phyloP scores from a whole-genome alignment of 176 grass and related monocot species.

The Oryza meridionalis region DNA sequence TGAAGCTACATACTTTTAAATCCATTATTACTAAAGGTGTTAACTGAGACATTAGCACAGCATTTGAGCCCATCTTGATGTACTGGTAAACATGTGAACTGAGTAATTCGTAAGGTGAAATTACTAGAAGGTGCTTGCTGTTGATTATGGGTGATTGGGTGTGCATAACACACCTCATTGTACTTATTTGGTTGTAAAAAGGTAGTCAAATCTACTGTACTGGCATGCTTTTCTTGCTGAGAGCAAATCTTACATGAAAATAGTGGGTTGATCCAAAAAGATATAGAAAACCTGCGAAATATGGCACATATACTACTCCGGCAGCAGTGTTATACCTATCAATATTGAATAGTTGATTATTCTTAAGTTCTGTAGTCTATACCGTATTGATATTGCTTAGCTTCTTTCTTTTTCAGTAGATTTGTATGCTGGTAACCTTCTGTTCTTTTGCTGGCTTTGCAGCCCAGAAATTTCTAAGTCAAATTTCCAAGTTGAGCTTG shows the following conservation, averaged over 20 bases:
- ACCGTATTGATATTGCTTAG: slow-evolving; percentile 21
- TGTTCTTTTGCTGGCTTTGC: slow-evolving; percentile 43
- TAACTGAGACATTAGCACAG: background rate
- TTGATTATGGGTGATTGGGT: slow-evolving; percentile 3
- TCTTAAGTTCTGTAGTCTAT: background rate
- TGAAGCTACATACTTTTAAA: background rate
- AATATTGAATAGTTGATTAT: background rate
- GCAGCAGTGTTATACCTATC: background rate
- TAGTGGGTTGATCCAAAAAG: background rate
- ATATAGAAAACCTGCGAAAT: slow-evolving; percentile 5
- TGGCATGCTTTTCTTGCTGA: background rate
- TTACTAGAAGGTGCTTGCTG: background rate
- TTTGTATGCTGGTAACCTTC: slow-evolving; percentile 14
- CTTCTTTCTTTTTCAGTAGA: slow-evolving; percentile 22
- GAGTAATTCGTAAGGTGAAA: slow-evolving; percentile 7
- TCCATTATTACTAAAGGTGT: slow-evolving; percentile 3
- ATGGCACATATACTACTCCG: background rate
- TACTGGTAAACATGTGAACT: slow-evolving; percentile 16
- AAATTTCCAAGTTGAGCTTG: slow-evolving; percentile 84
- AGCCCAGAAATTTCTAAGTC: slow-evolving; percentile 84
- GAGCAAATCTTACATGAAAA: background rate
- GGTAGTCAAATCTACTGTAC: slow-evolving; percentile 1
- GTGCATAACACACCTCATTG: slow-evolving; percentile 7
- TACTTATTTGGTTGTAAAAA: background rate
- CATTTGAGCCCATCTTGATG: background rate